Percentiles rank a stretch among this genome's conserved stretches.
Evolutionary conservation across 371 early-diverging fungal species (phyloP).

Genomic region (Rhizopus arrhizus): DNA sequence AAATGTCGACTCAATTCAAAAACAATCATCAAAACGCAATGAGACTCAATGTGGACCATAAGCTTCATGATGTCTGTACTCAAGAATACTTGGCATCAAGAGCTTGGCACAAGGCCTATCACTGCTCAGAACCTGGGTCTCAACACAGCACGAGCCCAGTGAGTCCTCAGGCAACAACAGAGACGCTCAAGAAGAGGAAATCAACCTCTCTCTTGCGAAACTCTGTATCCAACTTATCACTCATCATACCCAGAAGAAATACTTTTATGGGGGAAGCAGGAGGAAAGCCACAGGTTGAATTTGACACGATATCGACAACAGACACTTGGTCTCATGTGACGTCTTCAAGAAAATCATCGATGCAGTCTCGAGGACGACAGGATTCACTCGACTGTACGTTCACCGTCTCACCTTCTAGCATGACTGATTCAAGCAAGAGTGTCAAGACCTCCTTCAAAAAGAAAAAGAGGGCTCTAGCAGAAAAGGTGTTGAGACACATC

Average conservation of each 20-base stretch:
- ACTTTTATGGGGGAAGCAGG: too few relatives aligned
- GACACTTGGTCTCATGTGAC: background rate
- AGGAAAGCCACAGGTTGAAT: too few relatives aligned
- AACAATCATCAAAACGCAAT: constrained; percentile 46
- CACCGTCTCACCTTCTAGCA: background rate
- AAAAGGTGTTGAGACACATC: background rate
- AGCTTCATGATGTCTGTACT: constrained; percentile 48
- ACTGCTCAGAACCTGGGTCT: constrained; percentile 6
- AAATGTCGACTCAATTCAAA: constrained; percentile 41
- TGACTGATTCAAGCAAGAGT: background rate
- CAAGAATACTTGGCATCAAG: constrained; percentile 48
- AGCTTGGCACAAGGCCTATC: constrained; percentile 42
- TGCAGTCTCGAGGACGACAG: background rate
- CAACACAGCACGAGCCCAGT: background rate
- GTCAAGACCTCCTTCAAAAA: background rate
- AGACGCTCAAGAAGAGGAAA: constrained; percentile 30
- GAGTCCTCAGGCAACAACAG: background rate
- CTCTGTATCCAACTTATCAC: constrained; percentile 45
- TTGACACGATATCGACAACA: too few relatives aligned
- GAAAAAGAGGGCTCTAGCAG: background rate
- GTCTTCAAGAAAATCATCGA: background rate
- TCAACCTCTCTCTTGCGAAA: constrained; percentile 44
- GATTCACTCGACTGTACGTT: background rate
- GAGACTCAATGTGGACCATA: constrained; percentile 45
- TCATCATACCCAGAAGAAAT: constrained; percentile 29